phyloP scores from a whole-genome alignment of 768 basidiomycete genomes.

The Boletus vinaceobasis region DNA sequence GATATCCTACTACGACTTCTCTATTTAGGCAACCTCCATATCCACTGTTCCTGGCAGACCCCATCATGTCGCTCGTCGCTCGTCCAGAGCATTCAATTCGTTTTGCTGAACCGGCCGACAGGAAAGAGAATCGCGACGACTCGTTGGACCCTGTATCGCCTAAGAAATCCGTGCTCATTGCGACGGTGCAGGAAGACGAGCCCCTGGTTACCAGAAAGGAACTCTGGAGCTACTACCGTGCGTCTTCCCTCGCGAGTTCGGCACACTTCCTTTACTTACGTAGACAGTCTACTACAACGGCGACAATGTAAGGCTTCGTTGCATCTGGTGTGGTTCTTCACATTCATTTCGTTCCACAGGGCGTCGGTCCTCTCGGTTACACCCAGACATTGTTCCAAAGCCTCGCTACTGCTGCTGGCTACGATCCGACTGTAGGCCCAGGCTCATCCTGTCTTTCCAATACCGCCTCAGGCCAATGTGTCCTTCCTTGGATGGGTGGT shows the following conservation, averaged over 20 bases:
- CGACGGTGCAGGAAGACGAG: constrained; percentile 46
- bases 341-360: constrained; percentile 35
- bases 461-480: constrained; percentile 66
- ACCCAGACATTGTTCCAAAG: constrained; percentile 74
- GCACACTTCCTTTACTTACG: not conserved
- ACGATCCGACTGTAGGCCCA: constrained; percentile 64
- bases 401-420: constrained; percentile 68
- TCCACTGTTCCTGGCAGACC: not conserved
- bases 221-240: constrained; percentile 78
- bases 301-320: constrained; percentile 53
- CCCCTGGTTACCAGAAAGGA: constrained; percentile 71
- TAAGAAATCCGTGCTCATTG: constrained; percentile 32
- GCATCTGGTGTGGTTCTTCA: not conserved
- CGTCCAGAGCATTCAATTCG: not conserved
- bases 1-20: not conserved
- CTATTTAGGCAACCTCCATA: not conserved
- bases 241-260: not conserved
- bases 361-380: constrained; percentile 65
- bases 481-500: constrained; percentile 72
- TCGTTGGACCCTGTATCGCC: constrained; percentile 3
- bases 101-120: constrained; percentile 1
- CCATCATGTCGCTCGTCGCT: constrained; percentile 13
- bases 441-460: constrained; percentile 64
- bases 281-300: constrained; percentile 75
- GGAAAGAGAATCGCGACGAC: constrained; percentile 8